Evolutionary conservation across 345 rosid genomes (phyloP).

Genomic region (Hibiscus trionum): DNA sequence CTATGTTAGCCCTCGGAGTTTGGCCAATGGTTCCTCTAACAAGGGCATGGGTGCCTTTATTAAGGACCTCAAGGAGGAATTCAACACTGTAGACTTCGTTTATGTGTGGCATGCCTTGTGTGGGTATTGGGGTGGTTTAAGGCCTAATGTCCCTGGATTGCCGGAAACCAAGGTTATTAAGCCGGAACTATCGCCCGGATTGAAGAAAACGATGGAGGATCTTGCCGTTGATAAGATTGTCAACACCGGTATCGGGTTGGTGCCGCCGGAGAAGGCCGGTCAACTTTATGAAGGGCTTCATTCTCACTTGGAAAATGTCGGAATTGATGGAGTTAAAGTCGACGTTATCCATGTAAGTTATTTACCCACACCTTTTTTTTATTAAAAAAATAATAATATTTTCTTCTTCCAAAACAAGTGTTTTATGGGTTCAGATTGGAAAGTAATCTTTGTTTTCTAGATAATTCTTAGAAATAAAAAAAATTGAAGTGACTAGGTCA

Average conservation of each 20-base stretch:
- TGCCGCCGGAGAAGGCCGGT: conserved; percentile 59
- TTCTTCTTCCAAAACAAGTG: neutral
- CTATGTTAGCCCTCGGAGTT: conserved; percentile 39
- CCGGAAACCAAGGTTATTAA: conserved; percentile 35
- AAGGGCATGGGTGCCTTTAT: conserved; percentile 82
- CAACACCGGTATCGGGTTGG: conserved; percentile 57
- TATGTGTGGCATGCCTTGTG: conserved; percentile 96
- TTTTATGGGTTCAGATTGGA: neutral
- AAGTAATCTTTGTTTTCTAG: neutral
- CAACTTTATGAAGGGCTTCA: conserved; percentile 81
- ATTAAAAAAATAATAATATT: neutral
- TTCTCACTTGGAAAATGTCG: conserved; percentile 54
- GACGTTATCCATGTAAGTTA: conserved; percentile 91
- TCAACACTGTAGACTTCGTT: conserved; percentile 62
- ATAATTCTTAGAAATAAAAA: neutral
- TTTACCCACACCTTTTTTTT: neutral
- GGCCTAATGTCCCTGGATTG: conserved; percentile 63
- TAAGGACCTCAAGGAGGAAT: conserved; percentile 70
- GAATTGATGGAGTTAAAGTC: conserved; percentile 96
- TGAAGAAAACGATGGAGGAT: conserved; percentile 74
- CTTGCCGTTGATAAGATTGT: conserved; percentile 91
- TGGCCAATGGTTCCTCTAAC: neutral
- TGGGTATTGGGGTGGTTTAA: conserved; percentile 94
- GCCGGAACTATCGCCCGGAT: conserved; percentile 68
- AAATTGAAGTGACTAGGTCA: neutral